Conservation (phyloP, 768 basidiomycete species). For the Rhodotorula kratochvilovae region DNA sequence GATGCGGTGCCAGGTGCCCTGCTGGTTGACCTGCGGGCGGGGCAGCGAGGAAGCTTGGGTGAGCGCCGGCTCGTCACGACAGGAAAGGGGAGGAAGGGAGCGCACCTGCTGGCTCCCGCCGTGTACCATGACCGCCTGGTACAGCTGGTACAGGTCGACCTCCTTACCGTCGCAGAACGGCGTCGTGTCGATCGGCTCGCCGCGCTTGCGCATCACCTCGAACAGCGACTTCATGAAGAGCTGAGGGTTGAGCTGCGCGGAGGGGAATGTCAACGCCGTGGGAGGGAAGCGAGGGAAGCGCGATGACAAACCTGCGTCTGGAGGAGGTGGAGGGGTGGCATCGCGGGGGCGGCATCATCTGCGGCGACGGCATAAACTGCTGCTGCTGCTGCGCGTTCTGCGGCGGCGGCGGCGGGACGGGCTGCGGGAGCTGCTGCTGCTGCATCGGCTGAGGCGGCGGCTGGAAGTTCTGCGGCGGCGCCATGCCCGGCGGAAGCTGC, state of each 20-base stretch:
- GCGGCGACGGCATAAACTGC: slow-evolving; percentile 9
- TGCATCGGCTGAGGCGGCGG: slow-evolving; percentile 17
- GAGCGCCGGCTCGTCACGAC: neutral
- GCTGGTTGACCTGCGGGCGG: slow-evolving; percentile 23
- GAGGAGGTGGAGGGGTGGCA: slow-evolving; percentile 34
- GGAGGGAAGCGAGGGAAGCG: too few relatives aligned
- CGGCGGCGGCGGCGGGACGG: slow-evolving; percentile 4
- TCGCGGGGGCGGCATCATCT: neutral
- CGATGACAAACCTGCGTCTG: slow-evolving; percentile 25
- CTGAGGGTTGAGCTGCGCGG: slow-evolving; percentile 35
- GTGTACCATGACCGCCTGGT: slow-evolving; percentile 31
- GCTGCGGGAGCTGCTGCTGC: slow-evolving; percentile 23
- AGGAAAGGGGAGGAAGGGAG: neutral
- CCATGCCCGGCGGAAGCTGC: neutral
- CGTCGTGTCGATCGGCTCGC: slow-evolving; percentile 38
- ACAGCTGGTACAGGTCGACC: slow-evolving; percentile 41
- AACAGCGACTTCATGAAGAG: slow-evolving; percentile 42
- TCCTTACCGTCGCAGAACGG: slow-evolving; percentile 38
- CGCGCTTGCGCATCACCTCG: slow-evolving; percentile 41
- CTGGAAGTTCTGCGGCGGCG: slow-evolving; percentile 18
- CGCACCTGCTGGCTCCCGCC: slow-evolving; percentile 31
- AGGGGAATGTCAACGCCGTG: too few relatives aligned
- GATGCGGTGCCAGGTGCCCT: slow-evolving; percentile 35
- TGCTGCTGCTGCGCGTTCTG: slow-evolving; percentile 1
- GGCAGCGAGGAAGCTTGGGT: neutral